These are phyloP conservation scores for Nematocida sp. DNA, from an alignment of 371 early-diverging fungal genomes.

Conservation along the genomic window DNA sequence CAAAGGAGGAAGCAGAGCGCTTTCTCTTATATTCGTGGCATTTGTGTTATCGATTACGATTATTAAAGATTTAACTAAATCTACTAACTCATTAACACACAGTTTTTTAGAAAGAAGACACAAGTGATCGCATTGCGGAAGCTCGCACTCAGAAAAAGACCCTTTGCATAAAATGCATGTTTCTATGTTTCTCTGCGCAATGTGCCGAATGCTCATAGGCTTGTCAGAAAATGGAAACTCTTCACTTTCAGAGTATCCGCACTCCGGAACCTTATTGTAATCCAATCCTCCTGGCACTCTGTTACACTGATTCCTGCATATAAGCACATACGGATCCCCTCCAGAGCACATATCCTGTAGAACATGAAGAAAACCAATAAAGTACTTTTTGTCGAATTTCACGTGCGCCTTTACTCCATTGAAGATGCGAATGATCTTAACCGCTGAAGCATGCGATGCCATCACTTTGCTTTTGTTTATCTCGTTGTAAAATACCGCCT, in stretches of 20 bases:
- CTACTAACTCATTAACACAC: constrained; percentile 58
- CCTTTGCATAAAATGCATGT: constrained; percentile 25
- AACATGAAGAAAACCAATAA: constrained; percentile 34
- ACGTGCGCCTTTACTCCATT: constrained; percentile 49
- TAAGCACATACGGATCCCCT: not conserved
- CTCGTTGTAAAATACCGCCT: constrained; percentile 48
- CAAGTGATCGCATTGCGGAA: constrained; percentile 41
- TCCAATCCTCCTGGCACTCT: constrained; percentile 25
- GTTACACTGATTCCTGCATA: constrained; percentile 45
- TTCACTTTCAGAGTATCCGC: constrained; percentile 37
- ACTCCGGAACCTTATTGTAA: constrained; percentile 42
- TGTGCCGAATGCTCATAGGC: not conserved
- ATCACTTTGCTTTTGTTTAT: constrained; percentile 9
- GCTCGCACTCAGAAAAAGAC: constrained; percentile 43
- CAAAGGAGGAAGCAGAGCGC: constrained; percentile 40
- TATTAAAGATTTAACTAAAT: constrained; percentile 46
- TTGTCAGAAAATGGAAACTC: constrained; percentile 32
- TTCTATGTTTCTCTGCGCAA: constrained; percentile 3
- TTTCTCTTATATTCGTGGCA: constrained; percentile 53
- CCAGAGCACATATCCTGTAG: constrained; percentile 25
- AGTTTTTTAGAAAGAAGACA: constrained; percentile 20
- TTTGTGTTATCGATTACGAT: constrained; percentile 46
- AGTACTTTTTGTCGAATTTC: constrained; percentile 52
- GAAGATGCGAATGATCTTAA: constrained; percentile 25
- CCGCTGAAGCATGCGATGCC: not conserved